Evolutionary conservation across 164 flowering plant genomes (phyloP), one percentile per base, ranked within the genome.

Genomic region (Tinospora cordifolia): DNA sequence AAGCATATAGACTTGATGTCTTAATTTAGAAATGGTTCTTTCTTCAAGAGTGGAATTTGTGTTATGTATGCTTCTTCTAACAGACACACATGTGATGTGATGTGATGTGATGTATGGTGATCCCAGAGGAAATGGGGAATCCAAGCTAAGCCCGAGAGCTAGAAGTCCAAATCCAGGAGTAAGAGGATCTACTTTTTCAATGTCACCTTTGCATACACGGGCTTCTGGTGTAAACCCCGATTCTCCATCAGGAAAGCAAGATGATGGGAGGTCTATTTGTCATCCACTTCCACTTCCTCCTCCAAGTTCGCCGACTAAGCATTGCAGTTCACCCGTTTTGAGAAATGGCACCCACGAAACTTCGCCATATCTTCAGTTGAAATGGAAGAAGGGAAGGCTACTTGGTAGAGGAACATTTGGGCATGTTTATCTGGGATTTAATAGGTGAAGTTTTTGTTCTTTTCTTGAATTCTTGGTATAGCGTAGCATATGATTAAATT

Each of bases 371-470:
- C 69, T 78, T 63, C 63, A 70, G 10, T 83, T 93, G n/a, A 88
- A 77, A 63, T 91, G 97, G 97, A 89, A 84, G 79, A 94, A 88
- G 68, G 98, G 98, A 63, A 88, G 75, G 83, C 89, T 94, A 54
- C 84, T 94, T 19, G 98, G 98, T 71, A 85, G 98, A 69, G 98
- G 98, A 36, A 90, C 93, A 19, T 94, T 94, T 84, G 98, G 98
- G 62, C 97, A 94, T 76, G 98, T 94, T 64, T 94, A 88, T 78
- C 83, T 83, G 68, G 98, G 98, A 73, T 94, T 94, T 75, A 91
- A 93, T 76, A 87, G 97, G 98, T 93, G 82, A 51, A 59, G 0
- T 22, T 59, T 59, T 25, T 59, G 58, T n/a, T 51, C 19, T 3
- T 51, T 51, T 44, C n/a, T n/a, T n/a, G n/a, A n/a, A n/a, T n/a